A percentile compares a stretch with the other conserved stretches of the same genome.
phyloP scores from a whole-genome alignment of 2,329 filamentous ascomycete species.

The Calycina herbarum region DNA sequence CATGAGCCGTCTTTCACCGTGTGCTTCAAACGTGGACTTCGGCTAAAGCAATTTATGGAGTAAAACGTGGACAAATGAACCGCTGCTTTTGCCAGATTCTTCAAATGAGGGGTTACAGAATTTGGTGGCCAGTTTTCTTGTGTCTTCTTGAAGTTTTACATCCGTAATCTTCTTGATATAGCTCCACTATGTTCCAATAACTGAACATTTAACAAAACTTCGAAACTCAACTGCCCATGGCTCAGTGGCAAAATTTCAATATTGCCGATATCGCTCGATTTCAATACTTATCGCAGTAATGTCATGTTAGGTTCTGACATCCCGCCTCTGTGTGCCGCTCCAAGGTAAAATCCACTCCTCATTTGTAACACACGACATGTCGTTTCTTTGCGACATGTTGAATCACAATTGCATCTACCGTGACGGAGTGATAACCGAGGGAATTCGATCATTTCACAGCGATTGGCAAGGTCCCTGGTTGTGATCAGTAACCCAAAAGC shows the following conservation, averaged over 20 bases:
- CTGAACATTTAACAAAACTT: background rate
- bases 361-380: background rate
- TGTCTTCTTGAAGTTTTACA: background rate
- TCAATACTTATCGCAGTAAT: background rate
- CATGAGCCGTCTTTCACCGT: constrained; percentile 1
- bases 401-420: background rate
- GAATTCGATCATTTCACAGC: background rate
- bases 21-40: constrained; percentile 4
- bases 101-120: background rate
- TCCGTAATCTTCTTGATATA: background rate
- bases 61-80: background rate
- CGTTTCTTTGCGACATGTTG: constrained; percentile 2
- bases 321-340: background rate
- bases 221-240: background rate
- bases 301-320: background rate
- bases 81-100: background rate
- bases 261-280: background rate
- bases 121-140: background rate
- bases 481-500: background rate
- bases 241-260: background rate
- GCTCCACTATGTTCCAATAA: background rate
- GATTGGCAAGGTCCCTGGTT: background rate
- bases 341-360: background rate
- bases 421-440: background rate
- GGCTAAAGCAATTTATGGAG: background rate